Percentiles rank a stretch among this genome's conserved stretches.
phyloP scores from a whole-genome alignment of 2,329 filamentous ascomycete genomes.

The Penicillium sp. region DNA sequence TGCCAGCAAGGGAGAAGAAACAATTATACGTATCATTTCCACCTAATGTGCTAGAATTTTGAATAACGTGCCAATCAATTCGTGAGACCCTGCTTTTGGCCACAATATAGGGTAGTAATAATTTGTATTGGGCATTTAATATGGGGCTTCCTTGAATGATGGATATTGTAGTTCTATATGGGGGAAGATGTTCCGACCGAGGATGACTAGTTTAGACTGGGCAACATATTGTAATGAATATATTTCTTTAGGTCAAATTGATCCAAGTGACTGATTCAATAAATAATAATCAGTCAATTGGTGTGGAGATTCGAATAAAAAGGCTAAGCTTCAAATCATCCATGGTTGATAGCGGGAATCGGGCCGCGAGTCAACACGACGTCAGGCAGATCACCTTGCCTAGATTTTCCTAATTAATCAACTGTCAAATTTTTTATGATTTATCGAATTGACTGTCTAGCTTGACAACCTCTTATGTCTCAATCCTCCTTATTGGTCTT shows the following conservation, averaged over 20 bases:
- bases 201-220: not conserved
- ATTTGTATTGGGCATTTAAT: slow-evolving; percentile 1
- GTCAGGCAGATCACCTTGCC: slow-evolving; percentile 6
- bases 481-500: slow-evolving; percentile 20
- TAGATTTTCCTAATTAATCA: not conserved
- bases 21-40: not conserved
- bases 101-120: slow-evolving; percentile 10
- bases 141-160: not conserved
- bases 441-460: slow-evolving; percentile 15
- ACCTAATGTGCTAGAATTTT: not conserved
- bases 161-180: not conserved
- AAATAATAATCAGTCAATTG: not conserved
- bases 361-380: slow-evolving; percentile 11
- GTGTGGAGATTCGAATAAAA: not conserved
- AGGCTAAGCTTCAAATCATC: slow-evolving; percentile 4
- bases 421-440: slow-evolving; percentile 6
- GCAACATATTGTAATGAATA: not conserved
- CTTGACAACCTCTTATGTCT: slow-evolving; percentile 17
- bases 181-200: not conserved
- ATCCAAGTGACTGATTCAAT: not conserved
- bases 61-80: not conserved
- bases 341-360: slow-evolving; percentile 5
- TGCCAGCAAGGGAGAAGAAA: slow-evolving; percentile 19
- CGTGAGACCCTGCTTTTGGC: slow-evolving; percentile 2
- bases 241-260: not conserved